A percentile compares a stretch with the other conserved stretches of the same genome.
These are phyloP conservation scores for Corynespora cassiicola DNA, from an alignment of 2,329 filamentous ascomycete species.

Conservation along the genomic window DNA sequence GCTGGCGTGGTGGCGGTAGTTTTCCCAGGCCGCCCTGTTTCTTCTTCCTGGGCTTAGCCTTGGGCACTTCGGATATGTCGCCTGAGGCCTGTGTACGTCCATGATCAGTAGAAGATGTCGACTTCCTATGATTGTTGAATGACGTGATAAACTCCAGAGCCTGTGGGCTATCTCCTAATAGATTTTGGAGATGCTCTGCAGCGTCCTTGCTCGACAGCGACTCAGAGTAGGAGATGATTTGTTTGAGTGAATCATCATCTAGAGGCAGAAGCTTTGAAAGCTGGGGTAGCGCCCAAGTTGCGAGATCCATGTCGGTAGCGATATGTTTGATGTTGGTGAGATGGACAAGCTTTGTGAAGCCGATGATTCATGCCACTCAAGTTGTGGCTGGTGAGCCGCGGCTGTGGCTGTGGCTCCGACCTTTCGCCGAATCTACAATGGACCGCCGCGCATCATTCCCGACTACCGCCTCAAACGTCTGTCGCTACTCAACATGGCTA, in stretches of 20 bases:
- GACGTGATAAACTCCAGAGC: slow-evolving; percentile 74
- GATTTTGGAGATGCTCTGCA: slow-evolving; percentile 83
- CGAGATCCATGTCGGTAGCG: slow-evolving; percentile 45
- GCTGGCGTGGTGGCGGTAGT: slow-evolving; percentile 50
- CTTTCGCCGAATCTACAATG: neutral
- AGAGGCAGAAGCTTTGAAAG: slow-evolving; percentile 82
- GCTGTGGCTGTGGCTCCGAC: neutral
- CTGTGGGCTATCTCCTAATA: slow-evolving; percentile 85
- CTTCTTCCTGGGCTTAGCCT: slow-evolving; percentile 47
- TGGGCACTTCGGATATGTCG: slow-evolving; percentile 38
- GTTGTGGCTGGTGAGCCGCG: neutral
- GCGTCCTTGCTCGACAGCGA: slow-evolving; percentile 79
- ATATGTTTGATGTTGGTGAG: slow-evolving; percentile 7
- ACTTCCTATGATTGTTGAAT: slow-evolving; percentile 71
- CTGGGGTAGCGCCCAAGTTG: slow-evolving; percentile 69
- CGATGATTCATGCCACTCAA: slow-evolving; percentile 30
- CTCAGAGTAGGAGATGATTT: slow-evolving; percentile 82
- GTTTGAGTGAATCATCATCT: slow-evolving; percentile 81
- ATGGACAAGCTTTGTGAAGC: too few relatives aligned
- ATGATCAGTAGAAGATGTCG: slow-evolving; percentile 32
- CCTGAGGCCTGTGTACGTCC: slow-evolving; percentile 21
- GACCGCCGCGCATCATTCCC: neutral
- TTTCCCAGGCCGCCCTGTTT: slow-evolving; percentile 48
- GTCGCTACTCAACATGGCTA: slow-evolving; percentile 52
- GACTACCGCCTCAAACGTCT: too few relatives aligned